A percentile compares a stretch with the other conserved stretches of the same genome.
phyloP scores from a whole-genome alignment of 495 filamentous ascomycete genomes.

The Penicillium longicatenatum region DNA sequence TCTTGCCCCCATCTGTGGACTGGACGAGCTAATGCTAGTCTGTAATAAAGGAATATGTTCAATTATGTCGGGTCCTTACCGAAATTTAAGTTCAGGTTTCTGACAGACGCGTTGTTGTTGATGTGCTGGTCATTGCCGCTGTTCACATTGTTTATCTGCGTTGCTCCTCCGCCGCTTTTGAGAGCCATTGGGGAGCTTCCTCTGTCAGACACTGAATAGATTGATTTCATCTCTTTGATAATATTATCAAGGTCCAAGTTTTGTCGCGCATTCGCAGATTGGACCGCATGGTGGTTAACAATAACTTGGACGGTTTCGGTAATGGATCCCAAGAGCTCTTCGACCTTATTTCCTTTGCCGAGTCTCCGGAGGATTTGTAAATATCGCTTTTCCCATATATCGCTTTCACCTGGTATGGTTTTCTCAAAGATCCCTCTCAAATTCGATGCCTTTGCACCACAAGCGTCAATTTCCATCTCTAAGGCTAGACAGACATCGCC shows the following conservation, averaged over 20 bases:
- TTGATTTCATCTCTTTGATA: constrained; percentile 10
- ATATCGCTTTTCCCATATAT: constrained; percentile 10
- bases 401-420: neutral
- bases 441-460: too few relatives aligned
- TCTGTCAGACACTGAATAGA: neutral
- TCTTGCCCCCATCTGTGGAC: too few relatives aligned
- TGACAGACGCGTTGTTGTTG: neutral
- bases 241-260: constrained; percentile 8
- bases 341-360: constrained; percentile 20
- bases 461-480: too few relatives aligned
- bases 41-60: too few relatives aligned
- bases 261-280: constrained; percentile 10
- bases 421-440: neutral
- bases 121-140: constrained; percentile 5
- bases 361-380: constrained; percentile 10
- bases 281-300: constrained; percentile 12
- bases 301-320: constrained; percentile 18
- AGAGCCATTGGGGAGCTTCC: neutral
- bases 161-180: constrained; percentile 1
- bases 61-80: constrained; percentile 2
- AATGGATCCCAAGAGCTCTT: constrained; percentile 16
- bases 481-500: too few relatives aligned
- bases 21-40: too few relatives aligned
- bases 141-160: constrained; percentile 7
- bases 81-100: constrained; percentile 2